Percentiles rank a stretch among this genome's conserved stretches.
Evolutionary conservation across 2,329 filamentous ascomycete genomes (phyloP).

Genomic region (Paecilomyces niveus): DNA sequence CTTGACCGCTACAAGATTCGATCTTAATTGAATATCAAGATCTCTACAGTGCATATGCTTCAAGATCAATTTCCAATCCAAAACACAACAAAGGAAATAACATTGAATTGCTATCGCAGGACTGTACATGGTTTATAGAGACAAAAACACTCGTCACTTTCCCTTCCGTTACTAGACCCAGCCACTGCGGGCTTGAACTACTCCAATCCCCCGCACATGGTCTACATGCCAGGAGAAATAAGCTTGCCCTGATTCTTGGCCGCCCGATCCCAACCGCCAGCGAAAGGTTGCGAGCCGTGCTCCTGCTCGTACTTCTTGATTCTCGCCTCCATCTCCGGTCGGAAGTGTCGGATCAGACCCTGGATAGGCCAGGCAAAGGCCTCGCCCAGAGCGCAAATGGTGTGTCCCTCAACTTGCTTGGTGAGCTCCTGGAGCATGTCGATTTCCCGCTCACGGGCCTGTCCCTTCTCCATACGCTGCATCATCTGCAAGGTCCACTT

Average conservation of each 20-base stretch:
- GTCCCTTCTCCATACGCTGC: constrained; percentile 87
- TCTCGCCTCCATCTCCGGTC: constrained; percentile 86
- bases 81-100: not conserved
- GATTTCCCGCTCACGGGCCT: constrained; percentile 84
- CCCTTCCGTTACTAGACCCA: not conserved
- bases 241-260: constrained; percentile 71
- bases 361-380: constrained; percentile 98
- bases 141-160: not conserved
- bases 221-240: constrained; percentile 83
- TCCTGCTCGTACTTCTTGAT: constrained; percentile 73
- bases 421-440: constrained; percentile 99
- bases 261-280: constrained; percentile 80
- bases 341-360: constrained; percentile 95
- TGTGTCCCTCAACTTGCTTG: constrained; percentile 98
- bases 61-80: not conserved
- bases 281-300: constrained; percentile 60
- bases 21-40: not conserved
- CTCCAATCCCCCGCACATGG: constrained; percentile 35
- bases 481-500: constrained; percentile 99
- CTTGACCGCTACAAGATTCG: too few relatives aligned
- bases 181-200: not conserved
- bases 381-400: constrained; percentile 95
- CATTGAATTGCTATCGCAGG: constrained; percentile 2
- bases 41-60: not conserved
- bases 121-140: constrained; percentile 3